Conservation (phyloP, 495 filamentous ascomycete species). For the Tuber borchii region DNA sequence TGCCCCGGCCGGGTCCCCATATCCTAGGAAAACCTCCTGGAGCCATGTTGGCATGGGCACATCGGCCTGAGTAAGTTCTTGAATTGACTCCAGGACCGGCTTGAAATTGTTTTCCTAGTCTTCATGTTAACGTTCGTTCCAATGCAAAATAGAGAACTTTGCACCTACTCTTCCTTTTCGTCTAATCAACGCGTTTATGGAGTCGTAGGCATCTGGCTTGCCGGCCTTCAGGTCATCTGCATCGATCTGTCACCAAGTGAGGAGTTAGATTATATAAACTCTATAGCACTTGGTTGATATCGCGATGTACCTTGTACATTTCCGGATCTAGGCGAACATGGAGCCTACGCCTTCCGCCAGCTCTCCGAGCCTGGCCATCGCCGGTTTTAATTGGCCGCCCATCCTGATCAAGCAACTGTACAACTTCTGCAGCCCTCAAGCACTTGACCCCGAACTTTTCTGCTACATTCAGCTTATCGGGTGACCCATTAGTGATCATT, state of each 20-base stretch:
- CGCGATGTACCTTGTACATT: conserved; percentile 57
- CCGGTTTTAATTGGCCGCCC: conserved; percentile 59
- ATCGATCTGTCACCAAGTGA: conserved; percentile 49
- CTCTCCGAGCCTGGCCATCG: conserved; percentile 49
- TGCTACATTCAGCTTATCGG: conserved; percentile 48
- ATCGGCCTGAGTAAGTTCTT: conserved; percentile 75
- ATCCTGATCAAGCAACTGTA: conserved; percentile 83
- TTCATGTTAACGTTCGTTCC: not conserved
- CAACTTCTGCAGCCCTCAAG: conserved; percentile 76
- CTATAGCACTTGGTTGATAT: conserved; percentile 3
- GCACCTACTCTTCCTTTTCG: conserved; percentile 56
- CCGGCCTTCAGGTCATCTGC: conserved; percentile 57
- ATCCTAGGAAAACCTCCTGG: conserved; percentile 93
- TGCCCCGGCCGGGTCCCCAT: conserved; percentile 83
- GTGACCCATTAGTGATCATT: conserved; percentile 52
- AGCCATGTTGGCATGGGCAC: conserved; percentile 85
- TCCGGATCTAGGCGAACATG: conserved; percentile 74
- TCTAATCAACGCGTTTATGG: conserved; percentile 79
- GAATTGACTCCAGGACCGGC: conserved; percentile 83
- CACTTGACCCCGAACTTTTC: conserved; percentile 60
- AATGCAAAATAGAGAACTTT: conserved; percentile 5
- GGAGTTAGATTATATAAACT: conserved; percentile 17
- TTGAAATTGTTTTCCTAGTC: conserved; percentile 89
- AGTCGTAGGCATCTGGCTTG: conserved; percentile 71
- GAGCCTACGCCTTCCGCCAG: conserved; percentile 58